Conservation (phyloP, 2,329 filamentous ascomycete genomes). For the Aurifilum marmelostoma region DNA sequence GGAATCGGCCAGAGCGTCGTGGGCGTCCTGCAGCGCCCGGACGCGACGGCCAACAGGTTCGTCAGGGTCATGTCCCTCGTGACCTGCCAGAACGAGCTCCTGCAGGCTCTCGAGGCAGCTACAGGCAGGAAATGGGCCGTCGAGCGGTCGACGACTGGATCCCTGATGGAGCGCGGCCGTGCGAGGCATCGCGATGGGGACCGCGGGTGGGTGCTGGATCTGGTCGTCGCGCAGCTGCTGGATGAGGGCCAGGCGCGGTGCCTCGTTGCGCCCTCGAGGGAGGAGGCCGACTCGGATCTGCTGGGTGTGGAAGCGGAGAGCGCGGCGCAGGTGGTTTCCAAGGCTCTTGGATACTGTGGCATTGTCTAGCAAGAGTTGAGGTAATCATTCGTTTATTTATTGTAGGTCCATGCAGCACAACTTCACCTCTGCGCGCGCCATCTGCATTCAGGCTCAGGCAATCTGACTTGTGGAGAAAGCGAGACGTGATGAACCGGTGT, state of each 20-base stretch:
- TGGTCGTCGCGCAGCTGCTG: constrained; percentile 38
- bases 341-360: constrained; percentile 28
- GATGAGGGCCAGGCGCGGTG: constrained; percentile 36
- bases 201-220: constrained; percentile 36
- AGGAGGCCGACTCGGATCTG: constrained; percentile 35
- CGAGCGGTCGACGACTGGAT: constrained; percentile 7
- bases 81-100: constrained; percentile 26
- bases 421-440: background rate
- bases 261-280: constrained; percentile 32
- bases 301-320: constrained; percentile 36
- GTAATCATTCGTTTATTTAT: too few species aligned
- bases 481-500: background rate
- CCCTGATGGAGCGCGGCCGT: constrained; percentile 23
- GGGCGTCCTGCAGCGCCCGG: constrained; percentile 51
- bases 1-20: constrained; percentile 53
- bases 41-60: constrained; percentile 56
- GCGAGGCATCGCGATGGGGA: constrained; percentile 32
- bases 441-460: background rate
- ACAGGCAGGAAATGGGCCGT: constrained; percentile 34
- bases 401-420: too few species aligned
- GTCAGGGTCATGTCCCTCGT: constrained; percentile 49
- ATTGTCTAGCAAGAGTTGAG: background rate
- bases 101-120: constrained; percentile 34
- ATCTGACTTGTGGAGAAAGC: background rate
- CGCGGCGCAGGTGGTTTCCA: constrained; percentile 34